Evolutionary conservation across 164 flowering plant genomes (phyloP), one percentile per base, ranked within the genome.

Genomic region (Hamamelis virginiana): DNA sequence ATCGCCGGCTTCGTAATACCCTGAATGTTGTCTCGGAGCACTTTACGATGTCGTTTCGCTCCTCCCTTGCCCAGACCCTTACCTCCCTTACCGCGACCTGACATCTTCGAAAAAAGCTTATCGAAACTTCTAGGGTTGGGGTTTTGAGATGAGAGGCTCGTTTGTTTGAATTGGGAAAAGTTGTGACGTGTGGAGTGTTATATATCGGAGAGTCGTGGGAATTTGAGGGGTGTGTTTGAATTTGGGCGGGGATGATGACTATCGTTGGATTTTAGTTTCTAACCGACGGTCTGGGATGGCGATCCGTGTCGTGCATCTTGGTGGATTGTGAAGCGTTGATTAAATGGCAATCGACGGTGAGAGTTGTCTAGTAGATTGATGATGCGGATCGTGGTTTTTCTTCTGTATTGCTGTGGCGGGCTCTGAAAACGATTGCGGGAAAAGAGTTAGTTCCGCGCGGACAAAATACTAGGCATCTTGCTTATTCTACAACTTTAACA

Each of bases 31-130:
- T 73, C 76, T 3, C 76, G 65, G 9, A 74, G 72, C 0, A 74
- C 76, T 68, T 74, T 74, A 9, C 76, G 50, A 59, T 74, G 76
- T 0, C 76, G 44, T 65, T 74, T 74, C 13, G 76, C 76, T 47
- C 76, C 76, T 10, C 76, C 76, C 65, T 74, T 70, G 43, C 73
- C 73, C 62, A 70, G 15, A 1, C 73, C 73, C 68, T 70, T 69
- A 44, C 76, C 76, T 56, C 76, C 76, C 72, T 74, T 74, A 21
- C 76, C 76, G 33, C 72, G 76, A 27, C 76, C 76, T 0, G 76
- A 68, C 76, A 74, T 74, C 14, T 26, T 28, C 6, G 21, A 13
- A 55, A n/a, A 19, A n/a, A 27, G 62, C 41, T 28, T 9, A 25
- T 19, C 8, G 9, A 55, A 19, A 55, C 0, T 55, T 1, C 25